Base-by-base conservation (phyloP, 2,329 filamentous ascomycete genomes). In the Colletotrichum sp. region DNA sequence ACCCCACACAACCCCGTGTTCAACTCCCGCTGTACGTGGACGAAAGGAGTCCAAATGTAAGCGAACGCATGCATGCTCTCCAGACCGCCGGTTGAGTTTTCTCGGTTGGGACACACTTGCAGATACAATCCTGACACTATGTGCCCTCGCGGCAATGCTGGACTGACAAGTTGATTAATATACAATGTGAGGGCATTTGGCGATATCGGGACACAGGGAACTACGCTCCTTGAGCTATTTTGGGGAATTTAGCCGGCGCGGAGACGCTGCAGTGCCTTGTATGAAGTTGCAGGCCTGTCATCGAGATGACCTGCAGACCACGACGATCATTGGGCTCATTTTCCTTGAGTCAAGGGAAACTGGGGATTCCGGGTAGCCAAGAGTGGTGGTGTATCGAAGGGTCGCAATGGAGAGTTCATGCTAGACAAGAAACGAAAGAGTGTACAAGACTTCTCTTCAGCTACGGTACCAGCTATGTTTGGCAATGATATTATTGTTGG, bases 1-100 rank as follows among this genome's bases (percentile, higher is more conserved):
- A 19, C 63, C 73, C 73, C 73, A 73, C 73, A 75, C 70, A 68
- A 75, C 70, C 70, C 73, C 73, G 64, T 73, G 48, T 19, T 73
- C 64, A 63, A 73, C 70, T 73, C 59, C 65, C 73, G 73, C 44
- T 68, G 64, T 65, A 68, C 34, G 28, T 68, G 44, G 70, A 73
- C 64, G 64, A 69, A 73, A 68, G 70, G 65, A 73, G 70, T 32
- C 27, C 64, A 28, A 68, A 36, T 59, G 64, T 59, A 73, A 73
- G 44, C 36, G 70, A 65, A 25, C 73, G 48, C 28, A 65, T 48
- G 57, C 57, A 36, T 25, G 32, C 15, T 27, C 30, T 63, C 63
- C 63, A 72, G 69, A 72, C 73, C 57, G 69, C 57, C 63, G 69
- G 63, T 61, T 61, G 61, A 52, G 4, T 25, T 68, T 68, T 59